phyloP scores from a whole-genome alignment of 495 filamentous ascomycete genomes.

The Penicillium nucicola region DNA sequence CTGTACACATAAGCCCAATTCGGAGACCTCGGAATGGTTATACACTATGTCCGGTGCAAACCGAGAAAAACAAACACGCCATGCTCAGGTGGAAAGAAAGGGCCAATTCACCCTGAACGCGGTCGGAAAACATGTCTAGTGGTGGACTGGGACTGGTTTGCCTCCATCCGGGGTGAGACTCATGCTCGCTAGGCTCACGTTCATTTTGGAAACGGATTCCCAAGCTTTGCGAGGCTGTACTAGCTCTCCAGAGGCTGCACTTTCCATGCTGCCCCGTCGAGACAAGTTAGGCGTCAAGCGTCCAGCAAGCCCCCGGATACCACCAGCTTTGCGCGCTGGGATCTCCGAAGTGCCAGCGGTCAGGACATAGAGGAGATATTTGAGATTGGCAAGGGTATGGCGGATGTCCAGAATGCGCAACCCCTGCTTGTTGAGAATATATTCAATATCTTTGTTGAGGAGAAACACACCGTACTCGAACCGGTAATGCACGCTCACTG shows the following conservation, averaged over 20 bases:
- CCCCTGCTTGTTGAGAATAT: constrained; percentile 70
- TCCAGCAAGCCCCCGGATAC: constrained; percentile 60
- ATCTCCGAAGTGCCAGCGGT: constrained; percentile 75
- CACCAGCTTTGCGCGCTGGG: constrained; percentile 73
- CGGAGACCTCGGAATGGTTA: background rate
- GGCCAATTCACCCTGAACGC: background rate
- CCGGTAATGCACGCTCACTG: constrained; percentile 72
- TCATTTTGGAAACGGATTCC: constrained; percentile 28
- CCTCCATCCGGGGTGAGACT: background rate
- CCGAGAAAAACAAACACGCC: background rate
- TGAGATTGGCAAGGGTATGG: constrained; percentile 88
- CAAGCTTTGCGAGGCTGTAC: constrained; percentile 26
- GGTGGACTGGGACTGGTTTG: constrained; percentile 12
- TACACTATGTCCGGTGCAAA: background rate
- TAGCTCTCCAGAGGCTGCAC: constrained; percentile 34
- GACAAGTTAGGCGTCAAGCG: constrained; percentile 34
- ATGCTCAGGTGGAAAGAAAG: background rate
- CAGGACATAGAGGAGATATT: constrained; percentile 85
- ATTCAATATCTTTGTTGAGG: constrained; percentile 90
- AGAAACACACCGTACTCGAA: constrained; percentile 96
- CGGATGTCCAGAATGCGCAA: constrained; percentile 80
- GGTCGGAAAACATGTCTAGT: too few relatives aligned
- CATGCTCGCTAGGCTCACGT: constrained; percentile 16
- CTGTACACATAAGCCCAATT: background rate
- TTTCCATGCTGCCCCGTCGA: constrained; percentile 40